Conservation (phyloP, 306 rosid genomes). For the Sicyos edulis region DNA sequence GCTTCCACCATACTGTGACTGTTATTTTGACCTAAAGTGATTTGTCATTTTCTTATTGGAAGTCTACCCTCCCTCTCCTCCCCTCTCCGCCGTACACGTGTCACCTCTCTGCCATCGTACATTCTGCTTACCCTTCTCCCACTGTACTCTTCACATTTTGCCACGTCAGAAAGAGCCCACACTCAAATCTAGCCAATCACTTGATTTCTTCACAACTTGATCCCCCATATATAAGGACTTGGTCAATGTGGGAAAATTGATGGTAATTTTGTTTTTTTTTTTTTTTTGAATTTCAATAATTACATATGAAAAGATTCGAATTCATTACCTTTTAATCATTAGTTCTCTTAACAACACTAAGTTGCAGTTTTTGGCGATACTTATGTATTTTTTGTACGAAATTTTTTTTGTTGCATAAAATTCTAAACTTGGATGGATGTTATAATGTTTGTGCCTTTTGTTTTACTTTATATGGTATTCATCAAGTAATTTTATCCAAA, state of each 20-base stretch:
- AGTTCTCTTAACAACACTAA: too few relatives aligned
- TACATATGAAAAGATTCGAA: too few relatives aligned
- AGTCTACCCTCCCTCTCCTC: not conserved
- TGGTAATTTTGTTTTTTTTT: too few relatives aligned
- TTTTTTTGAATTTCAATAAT: too few relatives aligned
- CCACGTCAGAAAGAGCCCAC: not conserved
- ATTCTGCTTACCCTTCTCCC: not conserved
- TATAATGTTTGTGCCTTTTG: too few relatives aligned
- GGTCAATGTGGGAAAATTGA: not conserved
- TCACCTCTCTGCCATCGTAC: not conserved
- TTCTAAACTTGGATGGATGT: too few relatives aligned
- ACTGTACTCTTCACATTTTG: not conserved
- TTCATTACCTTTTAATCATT: too few relatives aligned
- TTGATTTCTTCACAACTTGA: not conserved
- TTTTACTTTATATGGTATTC: too few relatives aligned
- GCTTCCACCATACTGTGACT: constrained; percentile 18
- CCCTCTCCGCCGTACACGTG: constrained; percentile 10
- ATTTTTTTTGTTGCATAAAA: too few relatives aligned
- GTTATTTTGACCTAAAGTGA: constrained; percentile 12
- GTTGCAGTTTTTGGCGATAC: too few relatives aligned
- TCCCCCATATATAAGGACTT: not conserved
- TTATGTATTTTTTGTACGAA: too few relatives aligned
- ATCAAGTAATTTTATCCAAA: too few relatives aligned
- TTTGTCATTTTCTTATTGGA: constrained; percentile 19
- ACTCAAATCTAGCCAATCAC: not conserved